Evolutionary conservation across 805 yeast species (phyloP), one percentile per base, ranked within the genome.

Genomic region (Schizosaccharomyces osmophilus): DNA sequence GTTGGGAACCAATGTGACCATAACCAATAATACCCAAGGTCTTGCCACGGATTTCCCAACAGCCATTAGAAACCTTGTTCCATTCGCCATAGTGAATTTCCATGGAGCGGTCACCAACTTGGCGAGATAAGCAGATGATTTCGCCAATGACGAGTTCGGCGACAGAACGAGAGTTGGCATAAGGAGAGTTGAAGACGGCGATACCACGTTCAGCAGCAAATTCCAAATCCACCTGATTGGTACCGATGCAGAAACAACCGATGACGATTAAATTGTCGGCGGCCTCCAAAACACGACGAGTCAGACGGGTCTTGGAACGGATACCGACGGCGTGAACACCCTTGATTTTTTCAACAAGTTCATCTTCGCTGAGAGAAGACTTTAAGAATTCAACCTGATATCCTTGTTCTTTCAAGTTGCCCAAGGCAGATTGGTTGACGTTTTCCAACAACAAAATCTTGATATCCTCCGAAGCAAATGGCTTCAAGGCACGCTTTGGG

Each of bases 1-100:
- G 82, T 76, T 93, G 98, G 60, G 97, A 77, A 68, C 98, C 98
- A 75, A 93, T 93, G 74, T 93, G 98, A 68, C 98, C 98, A 70
- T 93, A 93, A 67, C 98, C 98, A 48, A 93, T 79, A 69, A 93
- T 93, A 64, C 98, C 98, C 68, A 93, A 78, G 59, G 98, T 90
- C 75, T 93, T 93, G 67, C 98, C 98, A 77, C 98, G 85, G 67
- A 93, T 89, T 76, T 93, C 98, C 97, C 97, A 93, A 77, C 98
- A 93, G 73, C 81, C 88, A 66, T 87, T 79, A 69, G 85, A 78
- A 68, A 90, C 97, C 77, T 93, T 93, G 78, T 93, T 93, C 98
- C 98, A 93, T 64, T 90, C 83, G 66, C 97, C 97, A 62, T 90
- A 80, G 77, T 90, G 98, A 77, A 93, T 72, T 77, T 93, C 98